phyloP scores from a whole-genome alignment of 2,329 filamentous ascomycete species.

The Botryotinia narcissicola region DNA sequence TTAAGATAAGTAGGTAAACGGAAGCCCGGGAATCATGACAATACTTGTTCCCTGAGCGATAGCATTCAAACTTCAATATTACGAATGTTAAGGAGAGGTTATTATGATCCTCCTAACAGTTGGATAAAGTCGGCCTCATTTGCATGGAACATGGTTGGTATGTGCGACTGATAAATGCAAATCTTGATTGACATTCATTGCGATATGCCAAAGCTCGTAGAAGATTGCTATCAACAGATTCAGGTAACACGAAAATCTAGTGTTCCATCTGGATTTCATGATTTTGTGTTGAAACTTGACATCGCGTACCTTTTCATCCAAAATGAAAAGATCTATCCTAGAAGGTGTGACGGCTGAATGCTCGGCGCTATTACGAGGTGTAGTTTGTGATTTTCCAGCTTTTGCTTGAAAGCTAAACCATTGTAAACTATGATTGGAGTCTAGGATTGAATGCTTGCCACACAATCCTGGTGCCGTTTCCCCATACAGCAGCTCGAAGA shows the following conservation, averaged over 20 bases:
- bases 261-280: neutral
- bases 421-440: neutral
- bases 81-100: neutral
- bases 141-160: neutral
- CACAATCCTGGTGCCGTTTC: neutral
- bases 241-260: neutral
- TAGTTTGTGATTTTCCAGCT: neutral
- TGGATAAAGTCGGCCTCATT: neutral
- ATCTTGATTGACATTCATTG: neutral
- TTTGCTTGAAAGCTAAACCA: neutral
- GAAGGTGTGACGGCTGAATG: neutral
- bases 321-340: neutral
- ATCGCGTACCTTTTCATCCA: neutral
- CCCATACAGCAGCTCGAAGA: neutral
- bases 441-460: neutral
- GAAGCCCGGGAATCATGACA: neutral
- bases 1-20: neutral
- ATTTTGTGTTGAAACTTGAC: neutral
- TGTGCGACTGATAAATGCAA: neutral
- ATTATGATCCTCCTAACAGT: neutral
- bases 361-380: neutral
- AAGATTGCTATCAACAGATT: neutral
- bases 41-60: neutral
- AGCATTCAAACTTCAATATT: neutral
- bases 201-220: neutral